Evolutionary conservation across 768 basidiomycete genomes (phyloP).

Genomic region (Mycena amicta): DNA sequence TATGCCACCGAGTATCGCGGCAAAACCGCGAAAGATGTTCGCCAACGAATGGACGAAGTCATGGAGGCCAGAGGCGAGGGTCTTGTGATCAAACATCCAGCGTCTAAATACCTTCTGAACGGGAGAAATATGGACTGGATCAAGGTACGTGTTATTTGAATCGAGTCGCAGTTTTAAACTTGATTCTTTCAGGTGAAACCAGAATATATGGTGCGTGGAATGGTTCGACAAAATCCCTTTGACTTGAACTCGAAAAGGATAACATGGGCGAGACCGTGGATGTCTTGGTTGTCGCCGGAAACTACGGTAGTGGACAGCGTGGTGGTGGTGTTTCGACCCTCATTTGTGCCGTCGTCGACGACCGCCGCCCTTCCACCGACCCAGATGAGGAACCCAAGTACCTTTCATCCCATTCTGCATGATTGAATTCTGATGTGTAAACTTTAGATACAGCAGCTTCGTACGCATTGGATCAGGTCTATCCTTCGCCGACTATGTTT

Average conservation of each 20-base stretch:
- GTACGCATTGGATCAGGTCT: constrained; percentile 90
- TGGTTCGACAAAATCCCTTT: constrained; percentile 47
- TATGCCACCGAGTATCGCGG: constrained; percentile 73
- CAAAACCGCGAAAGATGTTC: constrained; percentile 79
- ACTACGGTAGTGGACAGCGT: constrained; percentile 85
- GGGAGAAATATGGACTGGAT: constrained; percentile 92
- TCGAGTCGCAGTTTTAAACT: background rate
- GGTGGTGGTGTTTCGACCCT: constrained; percentile 89
- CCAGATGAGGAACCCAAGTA: constrained; percentile 71
- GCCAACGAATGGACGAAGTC: constrained; percentile 77
- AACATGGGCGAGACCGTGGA: constrained; percentile 93
- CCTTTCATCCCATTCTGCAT: constrained; percentile 18
- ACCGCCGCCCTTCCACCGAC: constrained; percentile 49
- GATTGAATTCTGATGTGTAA: background rate
- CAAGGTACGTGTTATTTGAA: too few species aligned
- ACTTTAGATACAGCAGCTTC: constrained; percentile 77
- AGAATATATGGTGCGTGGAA: constrained; percentile 79
- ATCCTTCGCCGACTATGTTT: constrained; percentile 82
- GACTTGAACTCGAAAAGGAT: constrained; percentile 49
- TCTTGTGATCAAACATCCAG: constrained; percentile 85
- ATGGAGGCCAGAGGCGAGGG: constrained; percentile 91
- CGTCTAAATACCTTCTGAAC: constrained; percentile 80
- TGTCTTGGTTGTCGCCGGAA: constrained; percentile 89
- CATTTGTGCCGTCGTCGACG: constrained; percentile 87
- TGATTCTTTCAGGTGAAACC: constrained; percentile 65